Conservation (phyloP, 352 stramenopile genomes). For the Globisporangium cylindrosporum region DNA sequence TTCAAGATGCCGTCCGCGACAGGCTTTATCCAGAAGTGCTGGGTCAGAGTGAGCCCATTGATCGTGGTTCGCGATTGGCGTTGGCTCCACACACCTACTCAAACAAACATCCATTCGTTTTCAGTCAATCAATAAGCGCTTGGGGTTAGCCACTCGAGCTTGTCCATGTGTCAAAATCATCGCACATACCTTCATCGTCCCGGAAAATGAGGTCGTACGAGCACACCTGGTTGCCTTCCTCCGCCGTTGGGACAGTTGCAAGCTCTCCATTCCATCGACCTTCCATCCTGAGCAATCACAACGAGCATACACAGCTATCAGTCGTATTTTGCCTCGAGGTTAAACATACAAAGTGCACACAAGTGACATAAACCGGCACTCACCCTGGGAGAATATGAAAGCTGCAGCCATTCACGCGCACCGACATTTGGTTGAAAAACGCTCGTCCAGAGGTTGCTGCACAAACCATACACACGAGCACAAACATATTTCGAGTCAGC, state of each 20-base stretch:
- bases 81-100: conserved; percentile 73
- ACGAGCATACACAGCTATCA: not conserved
- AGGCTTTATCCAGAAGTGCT: conserved; percentile 88
- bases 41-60: conserved; percentile 78
- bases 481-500: not conserved
- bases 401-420: conserved; percentile 82
- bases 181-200: conserved; percentile 58
- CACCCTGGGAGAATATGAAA: conserved; percentile 79
- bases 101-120: not conserved
- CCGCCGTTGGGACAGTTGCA: conserved; percentile 59
- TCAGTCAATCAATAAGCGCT: not conserved
- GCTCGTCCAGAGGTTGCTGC: conserved; percentile 34
- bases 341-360: not conserved
- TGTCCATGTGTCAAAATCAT: not conserved
- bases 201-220: conserved; percentile 84
- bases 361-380: not conserved
- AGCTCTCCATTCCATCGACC: conserved; percentile 86
- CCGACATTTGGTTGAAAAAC: conserved; percentile 88
- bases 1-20: conserved; percentile 87
- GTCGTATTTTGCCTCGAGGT: not conserved
- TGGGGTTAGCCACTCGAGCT: not conserved
- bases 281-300: conserved; percentile 49
- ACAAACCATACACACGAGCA: not conserved
- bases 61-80: conserved; percentile 84
- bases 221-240: conserved; percentile 84